Conservation (phyloP, 176 grass and related monocot species). For the Lolium perenne region DNA sequence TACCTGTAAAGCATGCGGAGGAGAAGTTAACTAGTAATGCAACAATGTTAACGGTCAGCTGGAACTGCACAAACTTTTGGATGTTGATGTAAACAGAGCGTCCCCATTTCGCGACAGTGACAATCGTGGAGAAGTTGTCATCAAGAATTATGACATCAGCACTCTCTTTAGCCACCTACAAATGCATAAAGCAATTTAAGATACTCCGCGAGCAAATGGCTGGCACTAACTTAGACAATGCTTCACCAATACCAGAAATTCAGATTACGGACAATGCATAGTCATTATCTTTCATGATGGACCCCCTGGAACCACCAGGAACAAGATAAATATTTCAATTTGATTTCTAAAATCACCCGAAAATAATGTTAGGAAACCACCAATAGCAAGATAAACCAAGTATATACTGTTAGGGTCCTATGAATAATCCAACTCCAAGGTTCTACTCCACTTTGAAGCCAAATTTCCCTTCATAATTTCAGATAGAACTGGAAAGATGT, state of each 20-base stretch:
- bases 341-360: neutral
- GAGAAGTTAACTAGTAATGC: conserved; percentile 86
- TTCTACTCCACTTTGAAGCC: neutral
- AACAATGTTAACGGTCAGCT: conserved; percentile 87
- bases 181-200: conserved; percentile 49
- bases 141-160: conserved; percentile 94
- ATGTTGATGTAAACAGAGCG: conserved; percentile 93
- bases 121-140: conserved; percentile 93
- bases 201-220: conserved; percentile 21
- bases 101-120: conserved; percentile 90
- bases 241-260: conserved; percentile 12
- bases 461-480: neutral
- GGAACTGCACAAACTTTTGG: conserved; percentile 97
- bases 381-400: conserved; percentile 17
- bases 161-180: conserved; percentile 93
- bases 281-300: neutral
- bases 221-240: conserved; percentile 1
- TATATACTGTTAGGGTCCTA: neutral
- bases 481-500: conserved; percentile 20
- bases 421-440: neutral
- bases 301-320: neutral
- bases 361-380: conserved; percentile 19
- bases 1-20: conserved; percentile 84
- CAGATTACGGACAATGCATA: conserved; percentile 11
- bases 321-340: neutral